Evolutionary conservation across 139 green algal genomes (phyloP), one percentile per base, ranked within the genome.

Genomic region (Chlamydomonas incerta): DNA sequence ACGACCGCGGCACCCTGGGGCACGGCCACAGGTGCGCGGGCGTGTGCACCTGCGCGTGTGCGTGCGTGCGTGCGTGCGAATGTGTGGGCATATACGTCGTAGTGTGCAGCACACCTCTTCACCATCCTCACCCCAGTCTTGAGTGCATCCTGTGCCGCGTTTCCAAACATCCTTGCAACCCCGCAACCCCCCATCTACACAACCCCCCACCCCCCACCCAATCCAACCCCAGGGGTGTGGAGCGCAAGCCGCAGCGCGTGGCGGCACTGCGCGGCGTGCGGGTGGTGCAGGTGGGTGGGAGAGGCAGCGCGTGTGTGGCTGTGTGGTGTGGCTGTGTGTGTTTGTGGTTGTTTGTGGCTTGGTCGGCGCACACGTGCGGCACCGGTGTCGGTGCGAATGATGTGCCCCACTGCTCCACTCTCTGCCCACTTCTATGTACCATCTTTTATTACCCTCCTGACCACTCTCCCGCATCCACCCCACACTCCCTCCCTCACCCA

Each of bases 1-100:
- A 98, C 81, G 95, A 93, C 29, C 88, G 96, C 9, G 95, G 93
- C 69, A 97, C 95, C 11, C 89, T 98, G 62, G 96, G 96, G 0
- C 92, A 95, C 35, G 94, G 96, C 23, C 94, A 98, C 90, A 72
- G 88, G 20, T 81, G 58, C 11, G 41, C 8, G 41, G 6, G 41
- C 6, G 5, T 8, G 41, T 8, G 41, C 8, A 8, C 6, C 6
- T 50, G 41, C 41, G 41, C n/a, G 41, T 50, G 41, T 8, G 41
- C 6, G 5, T 8, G 41, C 41, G 41, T 50, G 41, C 6, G 41
- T 50, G 41, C 41, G 41, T 13, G 41, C 8, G 41, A 8, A 8
- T 50, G 5, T 50, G 41, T 50, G n/a, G n/a, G n/a, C n/a, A n/a
- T n/a, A n/a, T n/a, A n/a, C n/a, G n/a, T n/a, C n/a, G n/a, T n/a